Base-by-base conservation (phyloP, 176 grass and related monocot species). In the Hyparrhenia diplandra region DNA sequence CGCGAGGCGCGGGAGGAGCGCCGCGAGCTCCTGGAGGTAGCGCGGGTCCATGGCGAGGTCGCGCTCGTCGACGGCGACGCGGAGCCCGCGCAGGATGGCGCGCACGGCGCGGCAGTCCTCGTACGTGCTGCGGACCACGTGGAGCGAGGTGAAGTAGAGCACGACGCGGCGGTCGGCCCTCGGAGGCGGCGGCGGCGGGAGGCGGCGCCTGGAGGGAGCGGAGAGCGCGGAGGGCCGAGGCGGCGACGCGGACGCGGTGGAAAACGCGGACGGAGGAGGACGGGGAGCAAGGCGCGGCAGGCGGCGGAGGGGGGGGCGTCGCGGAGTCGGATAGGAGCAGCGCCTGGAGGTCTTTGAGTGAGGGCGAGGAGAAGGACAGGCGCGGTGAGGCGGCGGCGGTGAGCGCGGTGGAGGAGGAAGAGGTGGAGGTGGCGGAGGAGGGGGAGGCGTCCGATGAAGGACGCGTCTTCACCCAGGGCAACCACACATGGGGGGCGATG, bases 141-240 rank as follows among this genome's bases (percentile, higher is more conserved):
- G 85, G 63, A 90, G 85, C 39, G 91, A 93, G 82, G 91, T 93
- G 82, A 86, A 90, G 82, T 93, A 93, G 82, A 93, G 85, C 18
- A 93, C 91, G 35, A 93, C 85, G 64, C 88, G 91, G 57, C 88
- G 74, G 85, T 87, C 82, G 55, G 73, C 51, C 31, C 86, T n/a
- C 86, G 24, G 77, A 61, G 60, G 64, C 70, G 46, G 17, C n/a
- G 21, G 9, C 39, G 43, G 80, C 1, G 12, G 75, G 11, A 18
- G 78, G 31, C 1, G 83, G 59, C 1, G 85, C 36, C 60, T 90
- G 84, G 35, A 85, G 83, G 80, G 86, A 69, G 58, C 78, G 74
- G 73, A 90, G 70, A 13, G 86, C 79, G 76, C 89, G 86, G 67
- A 94, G 62, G 6, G 89, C 88, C 2, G 88, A 85, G 30, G 85